phyloP scores from a whole-genome alignment of 371 early-diverging fungal species.

The Furculomyces boomerangus region DNA sequence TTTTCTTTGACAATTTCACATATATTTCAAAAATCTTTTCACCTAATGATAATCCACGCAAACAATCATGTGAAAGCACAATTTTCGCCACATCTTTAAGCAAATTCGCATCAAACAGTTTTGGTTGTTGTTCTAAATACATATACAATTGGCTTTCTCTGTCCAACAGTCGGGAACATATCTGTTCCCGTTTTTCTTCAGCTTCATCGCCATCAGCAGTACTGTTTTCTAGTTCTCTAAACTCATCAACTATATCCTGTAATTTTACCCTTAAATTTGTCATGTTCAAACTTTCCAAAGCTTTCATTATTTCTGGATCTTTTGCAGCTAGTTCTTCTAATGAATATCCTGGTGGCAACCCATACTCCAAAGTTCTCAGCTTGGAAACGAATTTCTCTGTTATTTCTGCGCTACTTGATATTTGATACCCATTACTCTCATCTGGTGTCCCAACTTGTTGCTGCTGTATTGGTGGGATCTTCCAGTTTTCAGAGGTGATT shows the following conservation, averaged over 20 bases:
- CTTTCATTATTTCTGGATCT: conserved; percentile 16
- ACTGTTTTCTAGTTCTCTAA: neutral
- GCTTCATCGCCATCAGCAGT: neutral
- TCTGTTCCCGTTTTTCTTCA: conserved; percentile 2
- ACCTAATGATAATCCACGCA: conserved; percentile 19
- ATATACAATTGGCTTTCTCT: conserved; percentile 15
- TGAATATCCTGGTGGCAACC: conserved; percentile 21
- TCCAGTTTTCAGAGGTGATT: conserved; percentile 11
- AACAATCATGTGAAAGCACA: conserved; percentile 24
- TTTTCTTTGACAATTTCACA: conserved; percentile 5
- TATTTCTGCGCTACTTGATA: neutral
- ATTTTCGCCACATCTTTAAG: conserved; percentile 19
- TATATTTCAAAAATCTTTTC: conserved; percentile 20
- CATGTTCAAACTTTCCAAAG: conserved; percentile 22
- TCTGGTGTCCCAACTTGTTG: neutral
- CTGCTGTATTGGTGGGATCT: conserved; percentile 8
- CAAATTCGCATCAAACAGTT: conserved; percentile 18
- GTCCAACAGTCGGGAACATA: conserved; percentile 14
- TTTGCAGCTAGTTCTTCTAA: conserved; percentile 16
- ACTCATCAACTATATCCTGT: conserved; percentile 7
- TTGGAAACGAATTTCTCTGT: conserved; percentile 4
- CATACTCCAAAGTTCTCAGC: conserved; percentile 12
- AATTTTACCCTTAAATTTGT: conserved; percentile 15
- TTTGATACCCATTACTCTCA: neutral
- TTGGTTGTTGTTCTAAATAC: conserved; percentile 13